phyloP scores from a whole-genome alignment of 129 eudicot species.

The Ambrosia trifida region DNA sequence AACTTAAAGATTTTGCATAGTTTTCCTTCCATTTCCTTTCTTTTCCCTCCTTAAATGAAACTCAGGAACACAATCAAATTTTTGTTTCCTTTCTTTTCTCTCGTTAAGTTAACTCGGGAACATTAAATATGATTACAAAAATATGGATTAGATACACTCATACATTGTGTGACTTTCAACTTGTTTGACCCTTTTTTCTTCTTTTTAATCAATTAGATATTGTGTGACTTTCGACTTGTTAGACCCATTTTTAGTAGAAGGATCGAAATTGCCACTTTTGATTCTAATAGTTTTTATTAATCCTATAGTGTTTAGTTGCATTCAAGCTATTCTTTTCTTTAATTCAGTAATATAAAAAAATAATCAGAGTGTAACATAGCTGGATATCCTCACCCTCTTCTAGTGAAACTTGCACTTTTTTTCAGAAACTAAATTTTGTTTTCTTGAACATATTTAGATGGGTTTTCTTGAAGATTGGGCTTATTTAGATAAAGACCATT shows the following conservation, averaged over 20 bases:
- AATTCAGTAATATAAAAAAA: not conserved
- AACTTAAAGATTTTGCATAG: too few relatives aligned
- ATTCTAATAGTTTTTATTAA: not conserved
- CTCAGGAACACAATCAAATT: too few relatives aligned
- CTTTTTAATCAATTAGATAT: too few relatives aligned
- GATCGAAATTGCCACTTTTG: not conserved
- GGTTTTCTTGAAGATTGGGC: constrained; percentile 79
- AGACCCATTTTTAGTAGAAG: not conserved
- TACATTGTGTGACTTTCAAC: not conserved
- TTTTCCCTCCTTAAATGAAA: too few relatives aligned
- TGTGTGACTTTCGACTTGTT: not conserved
- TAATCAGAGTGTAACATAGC: constrained; percentile 4
- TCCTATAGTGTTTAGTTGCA: not conserved
- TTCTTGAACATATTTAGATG: constrained; percentile 43
- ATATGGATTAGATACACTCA: not conserved
- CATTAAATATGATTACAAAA: not conserved
- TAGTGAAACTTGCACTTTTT: constrained; percentile 8
- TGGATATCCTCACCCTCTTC: not conserved
- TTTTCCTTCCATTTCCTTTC: too few relatives aligned
- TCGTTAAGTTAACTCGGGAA: too few relatives aligned
- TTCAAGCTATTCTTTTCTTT: not conserved
- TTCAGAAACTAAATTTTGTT: constrained; percentile 6
- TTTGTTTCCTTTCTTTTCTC: too few relatives aligned
- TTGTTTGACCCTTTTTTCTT: not conserved
- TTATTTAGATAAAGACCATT: constrained; percentile 72